Evolutionary conservation across 2,329 filamentous ascomycete genomes (phyloP), one percentile per base, ranked within the genome.

Genomic region (Pseudophaeomoniella oleicola): DNA sequence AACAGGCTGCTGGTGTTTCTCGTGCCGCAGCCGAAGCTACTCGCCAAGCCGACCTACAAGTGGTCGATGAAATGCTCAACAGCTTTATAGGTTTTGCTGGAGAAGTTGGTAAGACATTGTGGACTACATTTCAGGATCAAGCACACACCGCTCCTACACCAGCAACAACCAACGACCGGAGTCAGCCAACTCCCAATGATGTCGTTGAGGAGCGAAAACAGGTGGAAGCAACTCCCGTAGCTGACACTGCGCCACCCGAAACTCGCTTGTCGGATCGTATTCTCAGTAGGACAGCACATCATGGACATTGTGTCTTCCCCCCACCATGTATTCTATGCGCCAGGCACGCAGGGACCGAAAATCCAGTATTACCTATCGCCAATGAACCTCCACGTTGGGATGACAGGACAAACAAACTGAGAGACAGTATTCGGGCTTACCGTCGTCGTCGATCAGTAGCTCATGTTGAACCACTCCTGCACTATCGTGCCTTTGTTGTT

Each of bases 1-100:
- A 59, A 19, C 51, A 58, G 16, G 48, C 58, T 10, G 55, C 62
- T 13, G 40, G 46, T 37, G 48, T 52, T 3, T 51, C 57, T 33
- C 51, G 49, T 15, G 53, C 56, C 33, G 48, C 55, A 15, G 53
- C 57, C 35, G 52, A 55, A 27, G 52, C 51, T 36, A 54, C 51
- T n/a, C 50, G 54, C 16, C 50, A 56, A 16, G 48, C 51, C 5
- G 57, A 62, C 19, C 40, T 54, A 13, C 53, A 53, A 31, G 47
- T 55, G 10, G 50, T 58, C 15, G 55, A 59, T 30, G 51, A 54
- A 39, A 44, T 60, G 11, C 49, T 59, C 5, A 49, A 54, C 19
- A 50, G 54, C 16, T 47, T 67, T 22, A 58, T 54, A 35, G 50
- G 44, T 36, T 54, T 66, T 44, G 54, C 60, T 3, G 46, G 49